phyloP scores from a whole-genome alignment of 208 protist species.

The Trichomonas tenax region DNA sequence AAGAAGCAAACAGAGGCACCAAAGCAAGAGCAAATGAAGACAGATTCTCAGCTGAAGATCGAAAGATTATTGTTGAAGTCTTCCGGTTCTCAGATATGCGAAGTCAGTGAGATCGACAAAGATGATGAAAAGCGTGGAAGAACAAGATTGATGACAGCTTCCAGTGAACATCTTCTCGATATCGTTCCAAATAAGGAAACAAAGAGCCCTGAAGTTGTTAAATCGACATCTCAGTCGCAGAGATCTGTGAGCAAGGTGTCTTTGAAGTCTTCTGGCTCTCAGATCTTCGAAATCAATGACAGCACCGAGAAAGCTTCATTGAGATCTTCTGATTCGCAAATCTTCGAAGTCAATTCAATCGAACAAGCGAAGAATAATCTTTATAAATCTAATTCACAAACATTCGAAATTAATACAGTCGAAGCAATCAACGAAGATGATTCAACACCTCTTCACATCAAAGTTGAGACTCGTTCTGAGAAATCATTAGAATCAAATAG shows the following conservation, averaged over 20 bases:
- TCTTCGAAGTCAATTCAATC: neutral
- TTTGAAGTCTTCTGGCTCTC: neutral
- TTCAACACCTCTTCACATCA: neutral
- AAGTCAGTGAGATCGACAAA: neutral
- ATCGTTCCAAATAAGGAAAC: too few species aligned
- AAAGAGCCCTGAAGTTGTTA: too few species aligned
- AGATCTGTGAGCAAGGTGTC: too few species aligned
- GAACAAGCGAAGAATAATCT: neutral
- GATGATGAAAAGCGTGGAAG: too few species aligned
- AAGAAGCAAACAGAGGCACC: too few species aligned
- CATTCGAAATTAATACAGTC: neutral
- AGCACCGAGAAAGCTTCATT: neutral
- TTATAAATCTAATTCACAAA: neutral
- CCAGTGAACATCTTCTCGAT: too few species aligned
- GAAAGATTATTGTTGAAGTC: neutral
- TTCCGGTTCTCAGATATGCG: neutral
- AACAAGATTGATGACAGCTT: too few species aligned
- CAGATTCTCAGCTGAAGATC: too few species aligned
- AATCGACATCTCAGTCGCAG: too few species aligned
- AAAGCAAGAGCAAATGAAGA: too few species aligned
- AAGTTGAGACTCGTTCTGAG: neutral
- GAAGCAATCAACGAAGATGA: neutral
- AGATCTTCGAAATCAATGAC: neutral
- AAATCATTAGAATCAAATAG: neutral
- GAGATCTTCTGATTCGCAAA: neutral